A percentile compares a stretch with the other conserved stretches of the same genome.
Conservation (phyloP, 805 yeast species). For the Geotrichum ghanense region DNA sequence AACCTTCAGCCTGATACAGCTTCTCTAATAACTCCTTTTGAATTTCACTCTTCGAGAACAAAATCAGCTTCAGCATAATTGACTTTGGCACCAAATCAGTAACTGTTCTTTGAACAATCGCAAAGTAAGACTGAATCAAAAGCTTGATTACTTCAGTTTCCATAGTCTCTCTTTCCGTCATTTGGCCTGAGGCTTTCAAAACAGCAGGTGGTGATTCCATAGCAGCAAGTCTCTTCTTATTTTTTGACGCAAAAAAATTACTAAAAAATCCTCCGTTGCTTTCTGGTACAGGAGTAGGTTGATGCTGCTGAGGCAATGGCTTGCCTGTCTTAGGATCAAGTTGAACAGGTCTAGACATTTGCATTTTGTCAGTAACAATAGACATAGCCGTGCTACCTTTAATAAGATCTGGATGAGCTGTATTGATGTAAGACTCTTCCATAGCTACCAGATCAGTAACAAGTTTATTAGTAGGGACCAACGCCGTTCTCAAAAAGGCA, state of each 20-base stretch:
- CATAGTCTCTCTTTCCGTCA: slow-evolving; percentile 90
- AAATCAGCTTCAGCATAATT: slow-evolving; percentile 81
- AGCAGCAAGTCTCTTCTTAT: slow-evolving; percentile 82
- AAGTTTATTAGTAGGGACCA: slow-evolving; percentile 76
- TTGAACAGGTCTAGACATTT: slow-evolving; percentile 58
- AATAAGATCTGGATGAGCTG: slow-evolving; percentile 93
- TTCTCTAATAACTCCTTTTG: slow-evolving; percentile 86
- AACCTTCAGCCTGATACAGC: slow-evolving; percentile 60
- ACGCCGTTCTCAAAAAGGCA: slow-evolving; percentile 66
- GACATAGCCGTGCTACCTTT: slow-evolving; percentile 94
- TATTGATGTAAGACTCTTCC: slow-evolving; percentile 89
- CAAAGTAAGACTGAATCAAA: slow-evolving; percentile 78
- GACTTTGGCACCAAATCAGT: slow-evolving; percentile 94
- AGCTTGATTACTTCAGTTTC: slow-evolving; percentile 95
- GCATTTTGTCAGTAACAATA: slow-evolving; percentile 76
- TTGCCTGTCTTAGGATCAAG: slow-evolving; percentile 92
- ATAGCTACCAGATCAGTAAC: slow-evolving; percentile 73
- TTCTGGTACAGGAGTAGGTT: slow-evolving; percentile 22
- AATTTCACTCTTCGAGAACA: slow-evolving; percentile 69
- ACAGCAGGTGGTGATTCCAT: slow-evolving; percentile 97
- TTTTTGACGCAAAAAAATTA: slow-evolving; percentile 85
- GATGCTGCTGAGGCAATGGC: slow-evolving; percentile 38
- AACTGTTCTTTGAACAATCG: slow-evolving; percentile 85
- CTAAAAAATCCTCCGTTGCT: slow-evolving; percentile 82
- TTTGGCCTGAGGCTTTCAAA: slow-evolving; percentile 77